A percentile compares a stretch with the other conserved stretches of the same genome.
Conservation (phyloP, 345 rosid genomes). For the Citrus unshiu region DNA sequence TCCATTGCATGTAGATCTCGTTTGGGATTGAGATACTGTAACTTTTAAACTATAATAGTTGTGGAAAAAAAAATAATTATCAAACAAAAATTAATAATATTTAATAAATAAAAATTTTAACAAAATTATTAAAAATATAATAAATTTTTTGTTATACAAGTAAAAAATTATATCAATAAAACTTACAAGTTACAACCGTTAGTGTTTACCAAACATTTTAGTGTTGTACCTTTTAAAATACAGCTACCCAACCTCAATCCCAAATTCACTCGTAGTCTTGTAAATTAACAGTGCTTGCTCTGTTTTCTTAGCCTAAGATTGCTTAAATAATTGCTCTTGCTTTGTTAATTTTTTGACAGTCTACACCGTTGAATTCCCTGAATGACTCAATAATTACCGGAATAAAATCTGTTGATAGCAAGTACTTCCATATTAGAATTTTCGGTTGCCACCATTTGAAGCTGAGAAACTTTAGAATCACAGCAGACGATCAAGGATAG, state of each 20-base stretch:
- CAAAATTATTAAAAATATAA: too few species aligned
- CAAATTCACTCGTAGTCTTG: not conserved
- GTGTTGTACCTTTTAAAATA: too few species aligned
- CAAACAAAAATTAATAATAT: too few species aligned
- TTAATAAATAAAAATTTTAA: too few species aligned
- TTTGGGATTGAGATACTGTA: too few species aligned
- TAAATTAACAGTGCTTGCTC: not conserved
- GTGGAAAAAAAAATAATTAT: too few species aligned
- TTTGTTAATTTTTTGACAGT: conserved; percentile 7
- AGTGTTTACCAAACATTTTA: too few species aligned
- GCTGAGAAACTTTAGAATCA: not conserved
- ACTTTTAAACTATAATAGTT: too few species aligned
- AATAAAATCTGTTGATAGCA: conserved; percentile 20
- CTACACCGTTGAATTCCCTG: conserved; percentile 15
- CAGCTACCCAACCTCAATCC: too few species aligned
- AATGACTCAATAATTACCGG: conserved; percentile 10
- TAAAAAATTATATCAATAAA: too few species aligned
- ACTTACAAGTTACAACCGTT: rapidly evolving
- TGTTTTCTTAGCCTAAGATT: not conserved
- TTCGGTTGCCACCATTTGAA: conserved; percentile 21
- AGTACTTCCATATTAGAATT: conserved; percentile 21
- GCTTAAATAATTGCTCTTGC: not conserved
- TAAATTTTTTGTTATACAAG: too few species aligned
- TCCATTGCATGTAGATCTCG: not conserved
- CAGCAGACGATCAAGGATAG: conserved; percentile 10